Evolutionary conservation across 495 filamentous ascomycete species (phyloP).

Genomic region (Pseudoneurospora amorphoporcata): DNA sequence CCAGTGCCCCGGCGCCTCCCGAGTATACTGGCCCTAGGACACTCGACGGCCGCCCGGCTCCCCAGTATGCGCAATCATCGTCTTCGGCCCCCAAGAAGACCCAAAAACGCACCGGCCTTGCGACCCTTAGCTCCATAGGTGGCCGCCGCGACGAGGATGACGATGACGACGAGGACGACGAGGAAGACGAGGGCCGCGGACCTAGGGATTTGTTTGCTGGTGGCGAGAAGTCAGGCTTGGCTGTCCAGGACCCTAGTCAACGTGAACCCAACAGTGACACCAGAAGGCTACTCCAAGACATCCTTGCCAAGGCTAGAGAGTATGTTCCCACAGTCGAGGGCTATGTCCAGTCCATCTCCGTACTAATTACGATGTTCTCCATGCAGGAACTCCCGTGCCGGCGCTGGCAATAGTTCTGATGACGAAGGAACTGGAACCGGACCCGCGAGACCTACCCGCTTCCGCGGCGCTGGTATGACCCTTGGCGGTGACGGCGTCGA

Average conservation of each 20-base stretch:
- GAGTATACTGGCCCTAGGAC: constrained; percentile 46
- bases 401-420: constrained; percentile 42
- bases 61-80: constrained; percentile 27
- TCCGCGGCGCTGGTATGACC: constrained; percentile 74
- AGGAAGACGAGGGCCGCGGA: constrained; percentile 49
- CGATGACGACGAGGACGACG: constrained; percentile 49
- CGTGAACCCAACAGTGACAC: constrained; percentile 38
- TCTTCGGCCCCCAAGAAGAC: constrained; percentile 30
- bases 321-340: constrained; percentile 28
- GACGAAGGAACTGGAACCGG: constrained; percentile 37
- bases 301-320: constrained; percentile 74
- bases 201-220: constrained; percentile 84
- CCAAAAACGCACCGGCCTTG: constrained; percentile 40
- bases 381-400: constrained; percentile 13
- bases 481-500: constrained; percentile 84
- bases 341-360: neutral
- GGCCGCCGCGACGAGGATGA: constrained; percentile 41
- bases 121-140: constrained; percentile 48
- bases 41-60: constrained; percentile 44
- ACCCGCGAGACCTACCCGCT: constrained; percentile 43
- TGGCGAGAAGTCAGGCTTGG: constrained; percentile 92
- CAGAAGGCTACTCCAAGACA: constrained; percentile 60
- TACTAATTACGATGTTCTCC: constrained; percentile 1
- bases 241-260: constrained; percentile 74
- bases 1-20: constrained; percentile 16